Base-by-base conservation (phyloP, 495 filamentous ascomycete genomes). In the Tetracladium setigerum region DNA sequence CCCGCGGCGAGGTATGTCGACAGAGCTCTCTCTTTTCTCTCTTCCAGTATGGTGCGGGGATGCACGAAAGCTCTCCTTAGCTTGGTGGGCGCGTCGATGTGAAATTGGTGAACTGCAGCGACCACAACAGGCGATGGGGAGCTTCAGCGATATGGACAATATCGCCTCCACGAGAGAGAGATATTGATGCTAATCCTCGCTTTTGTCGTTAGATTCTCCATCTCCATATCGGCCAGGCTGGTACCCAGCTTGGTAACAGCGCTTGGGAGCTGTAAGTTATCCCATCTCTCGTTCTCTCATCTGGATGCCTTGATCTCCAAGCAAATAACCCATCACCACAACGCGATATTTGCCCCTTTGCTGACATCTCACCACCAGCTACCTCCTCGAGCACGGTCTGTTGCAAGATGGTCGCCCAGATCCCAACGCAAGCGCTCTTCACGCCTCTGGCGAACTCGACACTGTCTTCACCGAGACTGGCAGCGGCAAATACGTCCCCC, bases 391-490 rank as follows among this genome's bases (percentile, higher is more conserved):
- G 74, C 89, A 95, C 65, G 89, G 88, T 50, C 80, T 95, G 59
- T 79, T 79, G 61, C 63, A 72, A 17, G 87, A 95, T 68, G 89
- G 89, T 47, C 78, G 73, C 34, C 70, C 78, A 14, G 76, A 87
- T 56, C 71, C 83, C 11, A 76, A 84, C 35, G 63, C 67, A 19
- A 77, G 81, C 52, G 82, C 84, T 16, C 72, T 68, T 39, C 77
- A 83, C 22, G 77, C 70, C 22, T 87, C 84, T 57, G 57, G 57
- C 12, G 88, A 86, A 16, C 87, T 77, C 61, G 87, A 94, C 60
- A 94, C 87, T 47, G 94, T 95, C 73, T 95, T 94, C 72, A 89
- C 84, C 51, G 87, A 94, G 70, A 87, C 88, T 31, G 80, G 78
- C 62, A 76, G 64, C 56, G 87, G 88, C 59, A 95, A 95, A 83